phyloP scores from a whole-genome alignment of 768 basidiomycete genomes.

The Suillus subalutaceus region DNA sequence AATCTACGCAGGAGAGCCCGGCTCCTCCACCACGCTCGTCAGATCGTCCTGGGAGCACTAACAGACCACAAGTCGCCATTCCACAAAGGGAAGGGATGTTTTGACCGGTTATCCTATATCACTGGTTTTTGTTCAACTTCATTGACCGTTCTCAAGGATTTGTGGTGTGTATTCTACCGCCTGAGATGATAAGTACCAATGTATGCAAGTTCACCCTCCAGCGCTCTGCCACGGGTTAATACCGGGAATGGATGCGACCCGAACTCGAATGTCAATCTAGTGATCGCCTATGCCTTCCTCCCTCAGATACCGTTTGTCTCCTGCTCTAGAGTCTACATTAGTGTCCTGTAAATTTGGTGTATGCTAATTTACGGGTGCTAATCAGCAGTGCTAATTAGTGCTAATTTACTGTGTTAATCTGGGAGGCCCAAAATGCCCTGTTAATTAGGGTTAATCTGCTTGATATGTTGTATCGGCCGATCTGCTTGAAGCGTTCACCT shows the following conservation, averaged over 20 bases:
- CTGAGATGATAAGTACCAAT: not conserved
- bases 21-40: conserved; percentile 67
- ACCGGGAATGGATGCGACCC: not conserved
- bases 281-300: no score
- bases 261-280: no score
- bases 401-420: no score
- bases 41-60: conserved; percentile 63
- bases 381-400: no score
- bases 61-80: conserved; percentile 52
- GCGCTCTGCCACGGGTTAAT: not conserved
- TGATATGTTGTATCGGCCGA: no score
- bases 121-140: not conserved
- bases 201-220: not conserved
- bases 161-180: not conserved
- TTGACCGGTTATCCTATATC: conserved; percentile 30
- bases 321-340: no score
- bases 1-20: conserved; percentile 36
- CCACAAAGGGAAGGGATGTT: conserved; percentile 68
- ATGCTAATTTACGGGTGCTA: no score
- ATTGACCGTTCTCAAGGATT: not conserved
- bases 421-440: no score
- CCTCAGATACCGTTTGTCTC: no score
- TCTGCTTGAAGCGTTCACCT: no score
- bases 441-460: no score
- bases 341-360: no score